phyloP scores from a whole-genome alignment of 2,329 filamentous ascomycete genomes.

The Paraphoma sp. region DNA sequence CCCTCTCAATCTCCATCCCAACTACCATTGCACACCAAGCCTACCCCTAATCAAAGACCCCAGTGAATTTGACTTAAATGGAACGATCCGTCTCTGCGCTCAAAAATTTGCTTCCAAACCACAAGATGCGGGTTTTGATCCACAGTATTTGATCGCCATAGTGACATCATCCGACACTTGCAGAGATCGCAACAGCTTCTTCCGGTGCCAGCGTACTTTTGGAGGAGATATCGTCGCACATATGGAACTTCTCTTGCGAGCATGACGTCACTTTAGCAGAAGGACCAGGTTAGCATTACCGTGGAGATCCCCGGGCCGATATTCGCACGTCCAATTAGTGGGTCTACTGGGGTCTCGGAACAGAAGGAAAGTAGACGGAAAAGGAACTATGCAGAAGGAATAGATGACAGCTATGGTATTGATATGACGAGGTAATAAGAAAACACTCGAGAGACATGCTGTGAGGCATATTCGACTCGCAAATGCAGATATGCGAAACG shows the following conservation, averaged over 20 bases:
- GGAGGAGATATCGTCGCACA: not conserved
- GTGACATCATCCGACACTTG: slow-evolving; percentile 21
- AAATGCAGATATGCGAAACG: slow-evolving; percentile 12
- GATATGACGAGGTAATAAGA: no score
- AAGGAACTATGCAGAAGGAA: not conserved
- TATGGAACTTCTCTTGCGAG: slow-evolving; percentile 9
- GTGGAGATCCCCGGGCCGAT: slow-evolving; percentile 8
- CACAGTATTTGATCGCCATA: slow-evolving; percentile 11
- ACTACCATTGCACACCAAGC: no score
- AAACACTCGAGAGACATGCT: not conserved
- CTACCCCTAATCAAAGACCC: no score
- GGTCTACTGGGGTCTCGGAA: not conserved
- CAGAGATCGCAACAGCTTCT: slow-evolving; percentile 1
- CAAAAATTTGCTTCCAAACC: not conserved
- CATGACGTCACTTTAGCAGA: slow-evolving; percentile 11
- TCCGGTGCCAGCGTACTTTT: slow-evolving; percentile 4
- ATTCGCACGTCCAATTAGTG: not conserved
- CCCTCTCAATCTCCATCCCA: no score
- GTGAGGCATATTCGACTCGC: slow-evolving; percentile 1
- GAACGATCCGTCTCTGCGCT: not conserved
- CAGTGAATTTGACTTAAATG: no score
- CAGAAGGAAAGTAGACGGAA: slow-evolving; percentile 1
- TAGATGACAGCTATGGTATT: not conserved
- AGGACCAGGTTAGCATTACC: slow-evolving; percentile 5
- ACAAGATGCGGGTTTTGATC: not conserved